Base-by-base conservation (phyloP, 768 basidiomycete species). In the Boletus rufocinnamomeus region DNA sequence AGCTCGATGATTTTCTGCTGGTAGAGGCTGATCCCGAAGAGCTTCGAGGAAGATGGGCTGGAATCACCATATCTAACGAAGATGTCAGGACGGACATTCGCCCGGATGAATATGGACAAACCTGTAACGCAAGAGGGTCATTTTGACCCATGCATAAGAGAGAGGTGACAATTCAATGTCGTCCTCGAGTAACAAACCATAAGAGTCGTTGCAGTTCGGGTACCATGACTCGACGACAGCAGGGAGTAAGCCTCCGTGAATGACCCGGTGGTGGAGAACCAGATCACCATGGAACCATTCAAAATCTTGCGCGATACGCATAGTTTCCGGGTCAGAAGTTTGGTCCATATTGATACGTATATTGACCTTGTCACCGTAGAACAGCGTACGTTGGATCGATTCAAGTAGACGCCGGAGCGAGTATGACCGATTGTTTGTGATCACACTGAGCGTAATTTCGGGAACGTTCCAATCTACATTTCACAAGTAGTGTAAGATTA, bases 191-290 rank as follows among this genome's bases (percentile, higher is more conserved):
- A 95, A 74, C 21, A 95, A 69, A 8, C 88, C 92, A 68, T 93
- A 93, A 2, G 84, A 82, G 63, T 94, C 75, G 59, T 91, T 81
- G 32, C 80, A 79, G 27, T 76, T 73, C 6, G 93, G 93, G 67
- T 91, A 95, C 92, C 93, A 95, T 6, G 91, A 90, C 72, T 94
- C 93, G 16, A 93, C 88, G 16, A 95, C 85, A 7, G 93, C 89
- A 3, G 89, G 80, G 54, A 95, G 81, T 21, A 95, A 77, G 5
- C 92, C 93, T 2, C 85, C 92, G 57, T 86, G 86, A n/a, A 89
- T 73, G 56, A 93, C 79, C 27, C 93, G 83, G 65, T 87, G 89
- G 54, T 91, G 85, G 8, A 90, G 64, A 57, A 81, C 81, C 8
- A 85, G 62, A 38, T 72, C 63, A 6, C 91, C 91, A 61, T 84